Evolutionary conservation across 305 asterid genomes (phyloP), one percentile per base, ranked within the genome.

Genomic region (Caryopteris hybrid): DNA sequence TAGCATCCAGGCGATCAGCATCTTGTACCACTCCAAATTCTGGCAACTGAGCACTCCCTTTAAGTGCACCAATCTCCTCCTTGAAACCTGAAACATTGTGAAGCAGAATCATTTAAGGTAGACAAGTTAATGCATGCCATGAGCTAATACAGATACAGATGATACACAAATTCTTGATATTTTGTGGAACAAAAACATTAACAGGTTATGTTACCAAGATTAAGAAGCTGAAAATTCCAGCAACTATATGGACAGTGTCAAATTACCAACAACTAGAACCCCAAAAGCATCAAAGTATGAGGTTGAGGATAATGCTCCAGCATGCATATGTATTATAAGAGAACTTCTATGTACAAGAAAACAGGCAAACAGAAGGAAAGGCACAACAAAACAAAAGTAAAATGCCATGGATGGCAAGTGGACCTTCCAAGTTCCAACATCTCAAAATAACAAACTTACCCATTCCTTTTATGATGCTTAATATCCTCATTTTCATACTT

Each of bases 1-100:
- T 90, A 41, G 97, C 99, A 85, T 93, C 99, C 74, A 90, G 99
- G 48, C 96, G 90, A 70, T 93, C 99, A 52, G 97, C 99, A 80
- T 90, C 99, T 83, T 93, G 99, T 52, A 93, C 96, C 65, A 93
- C 96, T 62, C 89, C 94, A 56, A 84, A 88, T 81, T 93, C 97
- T 63, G 84, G 80, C 25, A 68, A 74, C n/a, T 75, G 78, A 75
- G 47, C 74, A 69, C 56, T 63, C 55, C 34, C 78, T 14, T 64
- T 60, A 62, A 53, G 79, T 61, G 88, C 93, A 39, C 78, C 79
- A 69, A 88, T 66, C 74, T 92, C 98, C 77, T 90, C 96, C 74
- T 90, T 92, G 80, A 88, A 92, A 68, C 98, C 96, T 92, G 86
- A 64, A 70, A 60, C 2, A 43, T 21, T 13, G 33, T 50, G 29